Evolutionary conservation across 2,329 filamentous ascomycete species (phyloP).

Genomic region (Talaromyces sp.): DNA sequence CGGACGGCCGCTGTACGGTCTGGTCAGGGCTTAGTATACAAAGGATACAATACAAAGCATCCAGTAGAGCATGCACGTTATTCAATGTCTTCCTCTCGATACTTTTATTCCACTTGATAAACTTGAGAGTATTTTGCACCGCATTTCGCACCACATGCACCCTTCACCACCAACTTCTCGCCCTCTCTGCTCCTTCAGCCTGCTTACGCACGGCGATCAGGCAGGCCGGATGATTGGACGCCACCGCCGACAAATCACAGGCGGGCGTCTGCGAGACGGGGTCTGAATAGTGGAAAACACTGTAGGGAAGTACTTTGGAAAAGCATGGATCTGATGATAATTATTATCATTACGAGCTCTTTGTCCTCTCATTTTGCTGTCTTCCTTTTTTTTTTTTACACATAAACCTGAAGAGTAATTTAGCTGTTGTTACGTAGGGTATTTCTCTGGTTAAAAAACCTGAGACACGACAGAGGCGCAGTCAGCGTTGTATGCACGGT

Average conservation of each 20-base stretch:
- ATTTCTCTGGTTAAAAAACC: too few species aligned
- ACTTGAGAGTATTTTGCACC: not conserved
- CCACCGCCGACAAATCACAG: constrained; percentile 6
- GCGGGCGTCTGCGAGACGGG: not conserved
- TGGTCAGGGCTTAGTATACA: not conserved
- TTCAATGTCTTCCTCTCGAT: not conserved
- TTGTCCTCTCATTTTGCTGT: not conserved
- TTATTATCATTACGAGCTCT: not conserved
- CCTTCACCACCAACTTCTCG: not conserved
- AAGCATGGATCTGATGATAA: not conserved
- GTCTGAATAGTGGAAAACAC: not conserved
- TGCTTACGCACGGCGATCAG: not conserved
- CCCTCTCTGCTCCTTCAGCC: not conserved
- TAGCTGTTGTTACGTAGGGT: too few species aligned
- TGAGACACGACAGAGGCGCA: too few species aligned
- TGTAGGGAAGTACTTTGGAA: not conserved
- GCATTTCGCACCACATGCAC: not conserved
- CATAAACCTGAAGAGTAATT: too few species aligned
- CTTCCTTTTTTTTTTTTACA: not conserved
- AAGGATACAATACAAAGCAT: not conserved
- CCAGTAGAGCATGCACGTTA: not conserved
- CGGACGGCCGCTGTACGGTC: constrained; percentile 2
- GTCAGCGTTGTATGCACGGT: not conserved
- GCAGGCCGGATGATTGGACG: not conserved
- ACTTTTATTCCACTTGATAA: not conserved